Evolutionary conservation across 2,329 filamentous ascomycete species (phyloP).

Genomic region (Pochonia chlamydosporia): DNA sequence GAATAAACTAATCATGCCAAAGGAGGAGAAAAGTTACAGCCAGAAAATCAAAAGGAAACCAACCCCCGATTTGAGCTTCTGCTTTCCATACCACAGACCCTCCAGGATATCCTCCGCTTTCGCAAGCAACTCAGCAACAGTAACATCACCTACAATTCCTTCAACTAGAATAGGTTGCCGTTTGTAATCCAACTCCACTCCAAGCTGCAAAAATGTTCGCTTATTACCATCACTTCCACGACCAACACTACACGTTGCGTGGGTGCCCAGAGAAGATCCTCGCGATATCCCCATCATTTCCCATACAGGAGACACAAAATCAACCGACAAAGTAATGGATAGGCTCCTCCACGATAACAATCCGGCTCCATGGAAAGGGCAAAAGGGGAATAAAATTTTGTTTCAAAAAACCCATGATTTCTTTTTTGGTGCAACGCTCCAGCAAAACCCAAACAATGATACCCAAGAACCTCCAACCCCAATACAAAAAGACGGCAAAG

Average conservation of each 20-base stretch:
- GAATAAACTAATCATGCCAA: conserved; percentile 7
- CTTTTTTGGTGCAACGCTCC: conserved; percentile 5
- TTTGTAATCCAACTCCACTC: not conserved
- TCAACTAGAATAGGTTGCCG: not conserved
- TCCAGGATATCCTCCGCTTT: not conserved
- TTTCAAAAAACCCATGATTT: not conserved
- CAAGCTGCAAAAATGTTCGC: not conserved
- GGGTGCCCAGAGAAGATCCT: not conserved
- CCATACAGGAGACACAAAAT: not conserved
- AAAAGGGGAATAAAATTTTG: not conserved
- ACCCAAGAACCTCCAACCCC: conserved; percentile 4
- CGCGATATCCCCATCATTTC: not conserved
- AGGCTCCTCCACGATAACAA: not conserved
- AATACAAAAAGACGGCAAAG: not conserved
- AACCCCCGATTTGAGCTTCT: not conserved
- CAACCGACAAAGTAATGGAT: not conserved
- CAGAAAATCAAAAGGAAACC: conserved; percentile 2
- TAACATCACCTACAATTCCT: not conserved
- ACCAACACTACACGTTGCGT: not conserved
- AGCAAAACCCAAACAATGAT: conserved; percentile 4
- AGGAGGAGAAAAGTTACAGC: not conserved
- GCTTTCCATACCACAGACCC: not conserved
- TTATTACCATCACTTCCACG: not conserved
- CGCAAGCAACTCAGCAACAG: not conserved
- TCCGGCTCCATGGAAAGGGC: not conserved